These are phyloP conservation scores for Pueraria montana DNA, from an alignment of 306 rosid species.

Conservation along the genomic window DNA sequence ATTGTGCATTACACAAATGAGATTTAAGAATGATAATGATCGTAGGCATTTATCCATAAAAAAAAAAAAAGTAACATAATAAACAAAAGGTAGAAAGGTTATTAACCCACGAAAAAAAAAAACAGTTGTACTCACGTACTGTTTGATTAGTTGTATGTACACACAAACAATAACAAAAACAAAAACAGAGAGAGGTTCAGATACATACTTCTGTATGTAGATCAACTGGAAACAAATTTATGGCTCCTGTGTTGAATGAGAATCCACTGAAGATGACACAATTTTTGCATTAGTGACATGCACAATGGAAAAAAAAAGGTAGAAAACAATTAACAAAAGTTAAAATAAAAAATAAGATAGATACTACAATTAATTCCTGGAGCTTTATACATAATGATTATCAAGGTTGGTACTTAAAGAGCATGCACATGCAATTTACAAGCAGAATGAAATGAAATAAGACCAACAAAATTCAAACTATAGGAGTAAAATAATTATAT, in stretches of 20 bases:
- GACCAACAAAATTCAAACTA: constrained; percentile 28
- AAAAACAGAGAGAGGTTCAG: constrained; percentile 30
- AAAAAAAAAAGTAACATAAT: constrained; percentile 12
- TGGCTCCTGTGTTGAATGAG: constrained; percentile 75
- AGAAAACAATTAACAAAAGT: constrained; percentile 33
- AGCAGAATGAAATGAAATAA: constrained; percentile 31
- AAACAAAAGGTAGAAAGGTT: neutral
- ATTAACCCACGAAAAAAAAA: neutral
- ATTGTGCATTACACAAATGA: constrained; percentile 15
- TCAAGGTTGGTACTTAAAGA: constrained; percentile 23
- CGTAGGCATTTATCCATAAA: constrained; percentile 30
- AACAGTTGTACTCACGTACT: neutral
- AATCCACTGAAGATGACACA: constrained; percentile 70
- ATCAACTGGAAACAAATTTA: constrained; percentile 84
- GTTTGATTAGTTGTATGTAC: constrained; percentile 34
- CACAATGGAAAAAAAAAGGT: neutral
- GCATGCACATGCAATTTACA: constrained; percentile 30
- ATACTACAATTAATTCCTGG: constrained; percentile 10
- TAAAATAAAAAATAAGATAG: constrained; percentile 36
- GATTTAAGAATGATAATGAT: constrained; percentile 15
- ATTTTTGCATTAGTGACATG: constrained; percentile 42
- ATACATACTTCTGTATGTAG: constrained; percentile 71
- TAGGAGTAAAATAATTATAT: constrained; percentile 30
- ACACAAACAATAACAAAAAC: neutral
- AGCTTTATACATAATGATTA: constrained; percentile 34